These are phyloP conservation scores for Leishmania guyanensis DNA, from an alignment of 208 protist genomes.

Conservation along the genomic window DNA sequence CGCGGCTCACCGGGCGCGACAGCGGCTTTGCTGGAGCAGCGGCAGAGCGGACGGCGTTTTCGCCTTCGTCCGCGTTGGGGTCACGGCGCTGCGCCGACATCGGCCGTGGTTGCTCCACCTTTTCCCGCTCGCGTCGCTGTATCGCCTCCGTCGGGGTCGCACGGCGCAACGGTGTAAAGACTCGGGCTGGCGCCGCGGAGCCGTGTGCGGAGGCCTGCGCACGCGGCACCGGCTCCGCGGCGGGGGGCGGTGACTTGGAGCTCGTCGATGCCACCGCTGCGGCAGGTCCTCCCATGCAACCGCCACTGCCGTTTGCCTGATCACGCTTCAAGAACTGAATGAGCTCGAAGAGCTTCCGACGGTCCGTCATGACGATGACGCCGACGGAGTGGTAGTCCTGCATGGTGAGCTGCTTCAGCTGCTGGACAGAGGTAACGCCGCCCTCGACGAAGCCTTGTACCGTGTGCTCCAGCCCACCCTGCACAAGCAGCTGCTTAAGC, in stretches of 20 bases:
- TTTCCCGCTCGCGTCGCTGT: conserved; percentile 32
- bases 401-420: conserved; percentile 90
- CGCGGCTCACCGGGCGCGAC: conserved; percentile 72
- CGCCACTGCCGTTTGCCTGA: conserved; percentile 31
- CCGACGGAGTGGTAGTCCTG: conserved; percentile 92
- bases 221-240: conserved; percentile 24
- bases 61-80: conserved; percentile 41
- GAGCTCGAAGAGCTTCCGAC: conserved; percentile 92
- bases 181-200: conserved; percentile 23
- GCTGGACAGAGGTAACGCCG: conserved; percentile 66
- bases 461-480: conserved; percentile 80
- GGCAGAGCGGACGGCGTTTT: conserved; percentile 18
- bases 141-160: conserved; percentile 17
- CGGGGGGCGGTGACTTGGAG: conserved; percentile 28
- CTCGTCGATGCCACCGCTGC: background rate
- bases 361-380: conserved; percentile 90
- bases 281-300: background rate
- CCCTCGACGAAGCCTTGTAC: conserved; percentile 83
- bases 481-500: conserved; percentile 75
- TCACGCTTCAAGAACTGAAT: conserved; percentile 92
- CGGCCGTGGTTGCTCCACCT: conserved; percentile 23
- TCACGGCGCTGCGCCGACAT: conserved; percentile 50
- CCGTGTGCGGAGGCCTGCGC: conserved; percentile 22
- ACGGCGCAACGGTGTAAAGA: conserved; percentile 31
- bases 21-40: conserved; percentile 37